Percentiles rank a stretch among this genome's conserved stretches.
phyloP scores from a whole-genome alignment of 2,329 filamentous ascomycete species.

The Beauveria medogensis region DNA sequence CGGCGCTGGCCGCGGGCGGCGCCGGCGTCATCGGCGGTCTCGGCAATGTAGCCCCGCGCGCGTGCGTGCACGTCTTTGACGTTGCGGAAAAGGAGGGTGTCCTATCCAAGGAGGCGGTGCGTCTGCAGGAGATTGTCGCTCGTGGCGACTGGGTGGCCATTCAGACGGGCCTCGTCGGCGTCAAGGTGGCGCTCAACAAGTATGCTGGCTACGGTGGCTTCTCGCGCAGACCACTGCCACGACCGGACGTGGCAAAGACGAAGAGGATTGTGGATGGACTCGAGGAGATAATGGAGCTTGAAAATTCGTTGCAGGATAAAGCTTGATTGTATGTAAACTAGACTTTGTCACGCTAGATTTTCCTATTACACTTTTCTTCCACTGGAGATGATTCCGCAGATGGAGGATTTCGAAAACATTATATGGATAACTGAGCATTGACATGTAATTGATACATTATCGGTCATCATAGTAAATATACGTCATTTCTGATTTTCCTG shows the following conservation, averaged over 20 bases:
- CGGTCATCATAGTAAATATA: no score
- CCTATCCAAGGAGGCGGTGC: constrained; percentile 49
- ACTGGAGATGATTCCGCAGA: no score
- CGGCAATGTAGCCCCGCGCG: constrained; percentile 62
- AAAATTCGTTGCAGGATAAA: constrained; percentile 13
- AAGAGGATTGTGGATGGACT: constrained; percentile 14
- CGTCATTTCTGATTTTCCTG: no score
- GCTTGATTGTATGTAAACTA: background rate
- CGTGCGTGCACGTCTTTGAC: constrained; percentile 53
- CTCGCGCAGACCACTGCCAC: constrained; percentile 22
- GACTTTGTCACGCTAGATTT: no score
- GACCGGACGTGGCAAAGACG: constrained; percentile 11
- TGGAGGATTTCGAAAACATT: no score
- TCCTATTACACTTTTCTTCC: no score
- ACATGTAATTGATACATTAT: no score
- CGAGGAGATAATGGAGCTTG: constrained; percentile 17
- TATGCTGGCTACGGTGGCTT: constrained; percentile 61
- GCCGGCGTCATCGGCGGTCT: constrained; percentile 65
- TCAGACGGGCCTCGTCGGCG: constrained; percentile 61
- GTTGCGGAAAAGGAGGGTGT: constrained; percentile 45
- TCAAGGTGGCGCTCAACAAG: constrained; percentile 59
- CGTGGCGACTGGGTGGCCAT: constrained; percentile 67
- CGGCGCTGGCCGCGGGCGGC: constrained; percentile 59
- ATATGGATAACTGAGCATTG: no score
- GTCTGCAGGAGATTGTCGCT: constrained; percentile 57